These are phyloP conservation scores for Rhodamnia rubescens DNA, from an alignment of 345 rosid genomes.

Conservation along the genomic window DNA sequence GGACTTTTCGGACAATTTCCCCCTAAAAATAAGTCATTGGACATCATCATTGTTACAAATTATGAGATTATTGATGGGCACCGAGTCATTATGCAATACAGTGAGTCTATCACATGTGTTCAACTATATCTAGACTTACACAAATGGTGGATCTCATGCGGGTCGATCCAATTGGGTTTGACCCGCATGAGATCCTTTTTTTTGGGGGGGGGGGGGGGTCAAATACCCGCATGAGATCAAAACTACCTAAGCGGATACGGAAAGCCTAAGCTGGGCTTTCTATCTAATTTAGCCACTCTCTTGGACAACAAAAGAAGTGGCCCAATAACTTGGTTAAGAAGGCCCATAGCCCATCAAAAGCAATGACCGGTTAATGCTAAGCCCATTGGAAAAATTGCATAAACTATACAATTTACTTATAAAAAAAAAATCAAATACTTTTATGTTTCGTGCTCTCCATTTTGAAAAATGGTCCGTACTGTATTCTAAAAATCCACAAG, in stretches of 20 bases:
- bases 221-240: too few species aligned
- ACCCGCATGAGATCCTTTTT: too few species aligned
- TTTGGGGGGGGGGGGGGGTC: too few species aligned
- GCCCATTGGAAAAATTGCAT: neutral
- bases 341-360: neutral
- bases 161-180: fast-evolving
- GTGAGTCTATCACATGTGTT: neutral
- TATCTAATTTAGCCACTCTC: neutral
- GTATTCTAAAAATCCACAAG: neutral
- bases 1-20: too few species aligned
- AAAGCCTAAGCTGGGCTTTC: neutral
- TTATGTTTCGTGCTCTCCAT: neutral
- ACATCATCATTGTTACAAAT: too few species aligned
- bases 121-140: neutral
- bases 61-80: too few species aligned
- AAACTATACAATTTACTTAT: neutral
- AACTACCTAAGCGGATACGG: fast-evolving
- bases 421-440: too few species aligned
- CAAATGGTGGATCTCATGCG: neutral
- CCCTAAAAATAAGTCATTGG: too few species aligned
- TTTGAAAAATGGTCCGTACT: neutral
- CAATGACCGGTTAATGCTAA: neutral
- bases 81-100: too few species aligned
- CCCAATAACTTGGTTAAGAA: neutral
- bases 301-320: neutral